A percentile compares a stretch with the other conserved stretches of the same genome.
phyloP scores from a whole-genome alignment of 2,329 filamentous ascomycete species.

The Alternaria sp. region DNA sequence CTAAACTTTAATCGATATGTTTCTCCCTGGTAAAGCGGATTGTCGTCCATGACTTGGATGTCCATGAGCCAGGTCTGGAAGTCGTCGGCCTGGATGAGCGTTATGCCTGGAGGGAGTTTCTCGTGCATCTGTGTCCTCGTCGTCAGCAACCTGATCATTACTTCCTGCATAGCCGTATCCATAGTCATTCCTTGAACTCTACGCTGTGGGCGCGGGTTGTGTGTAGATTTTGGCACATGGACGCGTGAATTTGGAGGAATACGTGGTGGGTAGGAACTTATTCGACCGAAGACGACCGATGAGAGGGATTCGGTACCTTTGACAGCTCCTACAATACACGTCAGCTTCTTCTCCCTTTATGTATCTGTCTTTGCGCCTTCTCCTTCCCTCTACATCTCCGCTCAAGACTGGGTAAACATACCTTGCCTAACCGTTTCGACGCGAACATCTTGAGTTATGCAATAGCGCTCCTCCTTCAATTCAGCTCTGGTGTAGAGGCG shows the following conservation, averaged over 20 bases:
- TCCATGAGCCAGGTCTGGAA: constrained; percentile 93
- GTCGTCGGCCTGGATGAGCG: constrained; percentile 80
- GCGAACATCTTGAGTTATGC: constrained; percentile 57
- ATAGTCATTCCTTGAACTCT: not conserved
- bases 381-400: not conserved
- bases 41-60: constrained; percentile 86
- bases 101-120: constrained; percentile 72
- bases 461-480: not conserved
- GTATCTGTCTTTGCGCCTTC: not conserved
- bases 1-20: constrained; percentile 86
- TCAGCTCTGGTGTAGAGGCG: not conserved
- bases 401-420: constrained; percentile 31
- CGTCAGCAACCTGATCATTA: not conserved
- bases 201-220: not conserved
- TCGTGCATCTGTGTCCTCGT: constrained; percentile 59
- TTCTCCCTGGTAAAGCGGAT: constrained; percentile 84
- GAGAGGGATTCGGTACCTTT: constrained; percentile 25
- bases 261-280: not conserved
- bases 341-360: constrained; percentile 3
- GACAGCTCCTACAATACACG: constrained; percentile 21
- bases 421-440: constrained; percentile 59
- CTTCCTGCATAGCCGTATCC: not conserved
- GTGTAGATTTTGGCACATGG: not conserved
- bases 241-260: not conserved
- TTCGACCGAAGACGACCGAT: not conserved